Base-by-base conservation (phyloP, 2,329 filamentous ascomycete genomes). In the Geosmithia flava region DNA sequence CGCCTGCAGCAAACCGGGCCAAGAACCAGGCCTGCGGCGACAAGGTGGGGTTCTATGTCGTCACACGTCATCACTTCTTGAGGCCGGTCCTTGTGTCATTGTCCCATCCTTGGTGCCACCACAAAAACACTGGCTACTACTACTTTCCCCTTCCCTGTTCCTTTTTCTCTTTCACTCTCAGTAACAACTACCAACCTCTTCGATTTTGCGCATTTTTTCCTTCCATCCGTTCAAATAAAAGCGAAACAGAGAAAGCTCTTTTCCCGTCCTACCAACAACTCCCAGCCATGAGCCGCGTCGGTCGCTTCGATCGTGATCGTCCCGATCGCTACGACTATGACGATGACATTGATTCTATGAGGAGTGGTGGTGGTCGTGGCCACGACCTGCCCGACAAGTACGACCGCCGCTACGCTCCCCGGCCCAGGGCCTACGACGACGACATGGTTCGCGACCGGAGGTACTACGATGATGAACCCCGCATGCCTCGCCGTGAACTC, bases 291-390 rank as follows among this genome's bases (percentile, higher is more conserved):
- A 45, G n/a, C 37, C 43, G 54, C 42, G 56, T 54, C 51, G 64
- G 66, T 51, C 65, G 64, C 55, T 81, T 75, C 75, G 76, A 81
- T 55, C 69, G 68, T 44, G 76, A 77, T 52, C 76, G 76, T 55
- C 69, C 68, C 44, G 76, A 77, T 52, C 76, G 76, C 53, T 71
- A 62, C 55, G 51, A 57, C 48, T 59, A 56, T 50, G 60, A 57
- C 51, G 71, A 75, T 51, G 76, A 78, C 23, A 27, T 27, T 48
- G 76, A 81, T 53, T 65, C 62, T 44, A 61, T 61, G 57, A 57
- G 58, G 17, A 62, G 64, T 46, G 60, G 57, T 45, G 59, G 33
- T 11, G 33, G 23, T 8, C 23, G 61, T 39, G 48, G 54, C 23
- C 68, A 71, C 51, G 73, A 76, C 41, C 64, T 62, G 48, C 75